These are phyloP conservation scores for Fusarium sp. DNA, from an alignment of 2,329 filamentous ascomycete species.

Conservation along the genomic window DNA sequence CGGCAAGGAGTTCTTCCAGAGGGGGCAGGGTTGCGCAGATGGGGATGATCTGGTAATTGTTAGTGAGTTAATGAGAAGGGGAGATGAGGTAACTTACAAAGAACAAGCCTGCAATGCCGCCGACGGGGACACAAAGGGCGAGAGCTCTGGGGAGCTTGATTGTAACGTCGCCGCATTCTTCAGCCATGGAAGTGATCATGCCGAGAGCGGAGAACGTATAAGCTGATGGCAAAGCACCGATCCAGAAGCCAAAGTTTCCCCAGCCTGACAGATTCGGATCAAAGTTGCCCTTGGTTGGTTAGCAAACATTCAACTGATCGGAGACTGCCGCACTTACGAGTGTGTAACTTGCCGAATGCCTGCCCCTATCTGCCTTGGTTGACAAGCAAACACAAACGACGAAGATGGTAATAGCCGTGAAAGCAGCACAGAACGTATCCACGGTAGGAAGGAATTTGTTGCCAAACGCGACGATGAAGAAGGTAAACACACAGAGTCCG, in stretches of 20 bases:
- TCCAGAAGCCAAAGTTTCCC: conserved; percentile 69
- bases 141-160: conserved; percentile 72
- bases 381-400: conserved; percentile 66
- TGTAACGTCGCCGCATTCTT: conserved; percentile 67
- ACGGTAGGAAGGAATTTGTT: conserved; percentile 67
- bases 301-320: not conserved
- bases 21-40: conserved; percentile 73
- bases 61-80: conserved; percentile 46
- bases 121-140: conserved; percentile 71
- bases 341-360: conserved; percentile 59
- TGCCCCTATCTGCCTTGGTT: conserved; percentile 67
- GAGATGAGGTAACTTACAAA: conserved; percentile 62
- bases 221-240: conserved; percentile 59
- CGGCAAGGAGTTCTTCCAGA: conserved; percentile 68
- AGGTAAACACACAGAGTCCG: conserved; percentile 69
- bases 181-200: conserved; percentile 63
- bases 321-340: conserved; percentile 14
- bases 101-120: conserved; percentile 67
- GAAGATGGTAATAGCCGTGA: conserved; percentile 74
- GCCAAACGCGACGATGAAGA: conserved; percentile 73
- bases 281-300: conserved; percentile 65
- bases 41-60: conserved; percentile 27
- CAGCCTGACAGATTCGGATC: conserved; percentile 73
- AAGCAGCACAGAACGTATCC: conserved; percentile 76
- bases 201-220: conserved; percentile 59